These are phyloP conservation scores for Chrysoporthe deuterocubensis DNA, from an alignment of 2,329 filamentous ascomycete genomes.

Conservation along the genomic window DNA sequence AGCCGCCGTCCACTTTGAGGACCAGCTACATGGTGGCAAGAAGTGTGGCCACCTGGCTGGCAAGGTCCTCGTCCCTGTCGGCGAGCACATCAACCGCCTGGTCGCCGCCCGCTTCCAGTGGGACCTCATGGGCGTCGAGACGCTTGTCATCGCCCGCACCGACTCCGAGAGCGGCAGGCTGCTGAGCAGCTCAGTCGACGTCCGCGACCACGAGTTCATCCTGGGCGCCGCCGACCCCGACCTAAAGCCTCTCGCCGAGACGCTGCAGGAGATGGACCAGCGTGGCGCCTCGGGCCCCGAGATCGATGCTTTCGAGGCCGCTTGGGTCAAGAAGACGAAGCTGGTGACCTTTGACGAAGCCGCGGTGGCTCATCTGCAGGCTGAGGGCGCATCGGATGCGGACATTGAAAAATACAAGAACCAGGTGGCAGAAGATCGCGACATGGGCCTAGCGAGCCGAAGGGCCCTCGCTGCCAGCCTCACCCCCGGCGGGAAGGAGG, in stretches of 20 bases:
- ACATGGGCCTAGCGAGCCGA: conserved; percentile 79
- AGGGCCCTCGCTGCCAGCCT: conserved; percentile 72
- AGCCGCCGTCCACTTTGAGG: conserved; percentile 95
- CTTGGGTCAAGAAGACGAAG: conserved; percentile 85
- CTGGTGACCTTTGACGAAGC: conserved; percentile 93
- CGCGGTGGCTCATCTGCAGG: conserved; percentile 73
- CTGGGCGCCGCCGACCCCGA: conserved; percentile 77
- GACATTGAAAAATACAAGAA: conserved; percentile 70
- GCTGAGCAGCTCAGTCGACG: conserved; percentile 87
- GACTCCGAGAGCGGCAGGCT: conserved; percentile 94
- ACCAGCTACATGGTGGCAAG: conserved; percentile 96
- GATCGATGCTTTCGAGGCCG: conserved; percentile 83
- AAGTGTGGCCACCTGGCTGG: conserved; percentile 97
- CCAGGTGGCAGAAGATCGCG: conserved; percentile 64
- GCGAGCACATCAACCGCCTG: conserved; percentile 95
- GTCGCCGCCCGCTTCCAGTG: conserved; percentile 93
- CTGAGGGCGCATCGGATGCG: conserved; percentile 65
- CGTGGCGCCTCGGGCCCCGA: conserved; percentile 76
- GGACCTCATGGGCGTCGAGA: conserved; percentile 97
- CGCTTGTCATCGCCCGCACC: conserved; percentile 90
- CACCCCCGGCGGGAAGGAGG: conserved; percentile 56
- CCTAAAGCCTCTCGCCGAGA: conserved; percentile 83
- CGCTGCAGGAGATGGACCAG: conserved; percentile 86
- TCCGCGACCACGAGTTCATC: conserved; percentile 96
- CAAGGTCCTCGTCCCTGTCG: conserved; percentile 90